Evolutionary conservation across 2,329 filamentous ascomycete species (phyloP).

Genomic region (Coniosporium tulheliwenetii): DNA sequence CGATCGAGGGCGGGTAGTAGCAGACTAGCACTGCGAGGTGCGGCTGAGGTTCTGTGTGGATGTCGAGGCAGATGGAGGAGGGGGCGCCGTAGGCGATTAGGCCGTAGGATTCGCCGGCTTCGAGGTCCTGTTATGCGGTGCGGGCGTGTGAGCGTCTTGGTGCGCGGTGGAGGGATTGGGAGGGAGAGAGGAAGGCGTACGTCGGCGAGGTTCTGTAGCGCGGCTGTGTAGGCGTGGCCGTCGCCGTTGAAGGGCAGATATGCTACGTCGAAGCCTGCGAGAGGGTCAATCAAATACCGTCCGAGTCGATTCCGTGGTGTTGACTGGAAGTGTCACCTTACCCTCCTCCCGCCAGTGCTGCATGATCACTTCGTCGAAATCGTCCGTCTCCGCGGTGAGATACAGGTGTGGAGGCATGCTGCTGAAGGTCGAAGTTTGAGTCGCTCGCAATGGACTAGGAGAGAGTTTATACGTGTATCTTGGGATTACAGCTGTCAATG

Average conservation of each 20-base stretch:
- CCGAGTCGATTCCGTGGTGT: no score
- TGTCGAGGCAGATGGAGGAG: conserved; percentile 22
- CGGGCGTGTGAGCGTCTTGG: no score
- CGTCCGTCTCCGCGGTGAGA: conserved; percentile 20
- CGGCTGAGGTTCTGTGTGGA: conserved; percentile 22
- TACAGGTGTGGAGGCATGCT: conserved; percentile 16
- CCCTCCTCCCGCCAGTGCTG: conserved; percentile 23
- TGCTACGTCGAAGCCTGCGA: conserved; percentile 20
- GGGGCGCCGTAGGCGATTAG: conserved; percentile 24
- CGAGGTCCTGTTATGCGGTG: not conserved
- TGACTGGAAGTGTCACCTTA: not conserved
- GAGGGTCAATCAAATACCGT: not conserved
- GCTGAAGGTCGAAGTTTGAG: not conserved
- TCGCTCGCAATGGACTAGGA: not conserved
- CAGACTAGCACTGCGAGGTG: conserved; percentile 23
- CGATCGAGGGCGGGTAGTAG: conserved; percentile 25
- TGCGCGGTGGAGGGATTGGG: not conserved
- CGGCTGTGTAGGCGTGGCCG: conserved; percentile 13
- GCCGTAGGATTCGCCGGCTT: conserved; percentile 19
- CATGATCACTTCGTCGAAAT: conserved; percentile 21
- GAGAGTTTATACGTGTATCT: no score
- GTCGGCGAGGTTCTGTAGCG: conserved; percentile 20
- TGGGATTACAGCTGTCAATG: no score
- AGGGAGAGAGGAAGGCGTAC: not conserved
- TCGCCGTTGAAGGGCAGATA: conserved; percentile 17